These are phyloP conservation scores for Chromera velia DNA, from an alignment of 73 alveolate genomes.

Conservation along the genomic window DNA sequence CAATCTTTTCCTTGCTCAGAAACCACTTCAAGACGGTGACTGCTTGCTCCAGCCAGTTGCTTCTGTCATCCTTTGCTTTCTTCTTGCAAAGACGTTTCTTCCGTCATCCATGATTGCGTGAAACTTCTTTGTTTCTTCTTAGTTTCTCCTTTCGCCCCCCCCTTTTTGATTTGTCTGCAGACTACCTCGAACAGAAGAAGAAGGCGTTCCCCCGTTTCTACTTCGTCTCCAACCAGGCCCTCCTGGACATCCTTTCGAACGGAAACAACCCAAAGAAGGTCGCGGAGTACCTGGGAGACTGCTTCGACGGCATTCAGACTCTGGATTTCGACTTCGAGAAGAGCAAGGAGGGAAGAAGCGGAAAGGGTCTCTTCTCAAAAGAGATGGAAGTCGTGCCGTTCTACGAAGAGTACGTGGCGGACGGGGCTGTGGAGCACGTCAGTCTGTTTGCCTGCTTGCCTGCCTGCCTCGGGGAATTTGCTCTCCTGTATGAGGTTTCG, in stretches of 20 bases:
- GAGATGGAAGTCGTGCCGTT: conserved; percentile 84
- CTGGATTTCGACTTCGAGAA: conserved; percentile 71
- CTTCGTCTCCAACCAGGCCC: conserved; percentile 97
- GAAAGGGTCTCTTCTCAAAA: conserved; percentile 52
- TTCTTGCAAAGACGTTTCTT: too few relatives aligned
- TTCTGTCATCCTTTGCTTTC: too few relatives aligned
- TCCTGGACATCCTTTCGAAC: conserved; percentile 92
- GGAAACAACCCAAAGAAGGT: conserved; percentile 95
- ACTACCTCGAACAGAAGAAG: conserved; percentile 42
- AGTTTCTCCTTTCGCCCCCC: background rate
- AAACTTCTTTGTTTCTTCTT: background rate
- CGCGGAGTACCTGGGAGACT: conserved; percentile 92
- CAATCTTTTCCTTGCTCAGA: too few relatives aligned
- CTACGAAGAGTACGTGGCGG: conserved; percentile 66
- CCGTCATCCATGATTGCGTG: too few relatives aligned
- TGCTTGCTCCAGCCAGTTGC: too few relatives aligned
- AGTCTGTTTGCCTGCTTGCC: too few relatives aligned
- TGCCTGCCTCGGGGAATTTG: too few relatives aligned
- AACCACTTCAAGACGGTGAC: too few relatives aligned
- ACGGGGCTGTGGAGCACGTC: conserved; percentile 90
- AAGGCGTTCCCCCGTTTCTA: conserved; percentile 94
- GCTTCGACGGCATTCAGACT: conserved; percentile 94
- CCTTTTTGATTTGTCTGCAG: too few relatives aligned
- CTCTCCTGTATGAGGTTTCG: too few relatives aligned
- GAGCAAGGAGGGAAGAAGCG: conserved; percentile 57